phyloP scores from a whole-genome alignment of 306 rosid genomes.

The Cucurbita maxima region DNA sequence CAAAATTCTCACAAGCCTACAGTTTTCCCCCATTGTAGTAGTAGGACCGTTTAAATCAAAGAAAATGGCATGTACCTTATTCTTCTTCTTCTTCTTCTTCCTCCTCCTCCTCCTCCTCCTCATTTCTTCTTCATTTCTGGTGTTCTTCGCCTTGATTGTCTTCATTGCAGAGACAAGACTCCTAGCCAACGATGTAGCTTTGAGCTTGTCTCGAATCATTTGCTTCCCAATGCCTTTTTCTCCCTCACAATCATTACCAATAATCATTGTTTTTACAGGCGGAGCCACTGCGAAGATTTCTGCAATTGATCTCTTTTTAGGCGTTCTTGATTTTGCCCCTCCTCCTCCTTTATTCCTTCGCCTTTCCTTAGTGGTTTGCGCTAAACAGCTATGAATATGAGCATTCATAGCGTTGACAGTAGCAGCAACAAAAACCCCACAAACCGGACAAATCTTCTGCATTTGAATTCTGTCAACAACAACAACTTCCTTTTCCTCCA shows the following conservation, averaged over 20 bases:
- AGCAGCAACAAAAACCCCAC: conserved; percentile 36
- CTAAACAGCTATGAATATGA: conserved; percentile 47
- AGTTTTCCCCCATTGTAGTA: too few species aligned
- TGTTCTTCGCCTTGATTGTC: conserved; percentile 6
- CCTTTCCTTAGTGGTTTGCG: conserved; percentile 27
- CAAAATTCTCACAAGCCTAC: too few species aligned
- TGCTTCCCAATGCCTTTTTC: conserved; percentile 4
- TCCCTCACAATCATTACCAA: neutral
- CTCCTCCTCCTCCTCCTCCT: neutral
- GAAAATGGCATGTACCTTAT: conserved; percentile 40
- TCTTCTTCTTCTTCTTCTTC: neutral
- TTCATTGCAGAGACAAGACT: conserved; percentile 10
- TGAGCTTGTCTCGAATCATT: neutral
- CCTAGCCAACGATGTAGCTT: conserved; percentile 1
- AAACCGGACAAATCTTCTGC: conserved; percentile 59
- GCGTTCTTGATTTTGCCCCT: conserved; percentile 29
- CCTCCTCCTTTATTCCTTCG: conserved; percentile 15
- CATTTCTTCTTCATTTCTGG: neutral
- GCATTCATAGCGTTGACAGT: conserved; percentile 53
- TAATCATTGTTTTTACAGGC: conserved; percentile 27
- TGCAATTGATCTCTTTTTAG: conserved; percentile 74
- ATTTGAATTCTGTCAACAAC: neutral
- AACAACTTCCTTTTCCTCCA: conserved; percentile 12
- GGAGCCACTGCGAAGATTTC: conserved; percentile 84
- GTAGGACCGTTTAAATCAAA: too few species aligned